A percentile compares a stretch with the other conserved stretches of the same genome.
Conservation (phyloP, 2,329 filamentous ascomycete genomes). For the Chaetothyriales sp. region DNA sequence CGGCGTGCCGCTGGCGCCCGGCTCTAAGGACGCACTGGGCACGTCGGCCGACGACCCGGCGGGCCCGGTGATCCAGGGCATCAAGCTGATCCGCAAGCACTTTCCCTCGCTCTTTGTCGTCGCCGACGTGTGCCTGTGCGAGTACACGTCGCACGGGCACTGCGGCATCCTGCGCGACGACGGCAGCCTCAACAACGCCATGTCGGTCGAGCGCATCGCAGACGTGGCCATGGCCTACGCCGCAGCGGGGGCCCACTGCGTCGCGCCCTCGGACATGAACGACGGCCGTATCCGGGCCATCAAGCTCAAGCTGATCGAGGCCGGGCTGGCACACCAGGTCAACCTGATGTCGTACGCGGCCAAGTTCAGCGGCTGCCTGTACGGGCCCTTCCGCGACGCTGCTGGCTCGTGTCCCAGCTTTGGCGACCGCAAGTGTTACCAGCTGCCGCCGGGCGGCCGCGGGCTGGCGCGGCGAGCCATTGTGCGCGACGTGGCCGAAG, state of each 20-base stretch:
- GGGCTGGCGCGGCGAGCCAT: conserved; percentile 87
- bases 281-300: conserved; percentile 94
- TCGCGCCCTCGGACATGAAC: conserved; percentile 97
- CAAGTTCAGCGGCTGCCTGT: conserved; percentile 92
- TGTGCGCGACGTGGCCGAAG: conserved; percentile 75
- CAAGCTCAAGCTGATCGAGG: conserved; percentile 93
- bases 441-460: conserved; percentile 81
- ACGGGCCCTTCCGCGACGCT: conserved; percentile 93
- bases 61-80: conserved; percentile 78
- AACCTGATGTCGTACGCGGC: conserved; percentile 96
- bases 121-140: conserved; percentile 90
- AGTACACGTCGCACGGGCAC: conserved; percentile 96
- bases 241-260: conserved; percentile 87
- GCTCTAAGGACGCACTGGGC: conserved; percentile 78
- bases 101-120: conserved; percentile 89
- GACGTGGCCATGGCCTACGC: conserved; percentile 98
- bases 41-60: conserved; percentile 85
- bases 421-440: conserved; percentile 91
- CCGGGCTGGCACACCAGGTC: conserved; percentile 79
- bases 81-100: conserved; percentile 66
- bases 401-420: conserved; percentile 84
- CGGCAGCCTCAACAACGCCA: conserved; percentile 78
- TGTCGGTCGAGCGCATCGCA: conserved; percentile 86
- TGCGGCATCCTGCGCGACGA: conserved; percentile 93
- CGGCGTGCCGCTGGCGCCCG: conserved; percentile 70